phyloP scores from a whole-genome alignment of 2,329 filamentous ascomycete species.

The Penicillium decumbens region DNA sequence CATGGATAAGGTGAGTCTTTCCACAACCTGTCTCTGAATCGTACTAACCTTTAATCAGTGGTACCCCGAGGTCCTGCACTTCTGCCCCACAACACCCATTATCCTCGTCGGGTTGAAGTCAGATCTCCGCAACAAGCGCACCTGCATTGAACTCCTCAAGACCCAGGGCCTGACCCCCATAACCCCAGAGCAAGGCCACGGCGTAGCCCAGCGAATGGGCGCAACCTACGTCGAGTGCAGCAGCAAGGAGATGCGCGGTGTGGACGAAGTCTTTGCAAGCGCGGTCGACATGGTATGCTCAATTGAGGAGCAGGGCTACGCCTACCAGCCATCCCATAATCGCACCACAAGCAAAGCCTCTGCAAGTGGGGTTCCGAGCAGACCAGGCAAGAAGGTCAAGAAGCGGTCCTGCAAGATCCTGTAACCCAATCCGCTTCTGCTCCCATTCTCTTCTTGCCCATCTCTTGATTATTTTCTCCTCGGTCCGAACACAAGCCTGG shows the following conservation, averaged over 20 bases:
- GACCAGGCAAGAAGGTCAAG: constrained; percentile 63
- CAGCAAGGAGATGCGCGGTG: constrained; percentile 88
- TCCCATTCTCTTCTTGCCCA: constrained; percentile 10
- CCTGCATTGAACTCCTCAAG: constrained; percentile 97
- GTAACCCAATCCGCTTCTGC: constrained; percentile 44
- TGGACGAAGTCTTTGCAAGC: constrained; percentile 91
- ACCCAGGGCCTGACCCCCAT: constrained; percentile 95
- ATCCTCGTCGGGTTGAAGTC: constrained; percentile 96
- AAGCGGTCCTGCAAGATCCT: constrained; percentile 78
- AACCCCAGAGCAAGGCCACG: constrained; percentile 80
- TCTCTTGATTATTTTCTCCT: constrained; percentile 13
- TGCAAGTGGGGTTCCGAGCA: constrained; percentile 32
- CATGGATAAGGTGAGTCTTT: constrained; percentile 78
- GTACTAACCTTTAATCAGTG: constrained; percentile 56
- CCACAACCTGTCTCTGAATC: background rate
- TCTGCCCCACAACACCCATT: constrained; percentile 94
- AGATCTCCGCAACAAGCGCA: constrained; percentile 89
- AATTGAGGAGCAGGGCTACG: constrained; percentile 61
- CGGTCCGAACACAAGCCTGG: constrained; percentile 33
- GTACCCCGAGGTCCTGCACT: constrained; percentile 98
- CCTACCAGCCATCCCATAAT: constrained; percentile 27
- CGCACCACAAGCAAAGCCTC: constrained; percentile 24
- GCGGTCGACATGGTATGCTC: constrained; percentile 87
- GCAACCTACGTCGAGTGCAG: constrained; percentile 97
- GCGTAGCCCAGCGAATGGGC: constrained; percentile 87